A percentile compares a stretch with the other conserved stretches of the same genome.
Conservation (phyloP, 768 basidiomycete species). For the Tricholoma sp. region DNA sequence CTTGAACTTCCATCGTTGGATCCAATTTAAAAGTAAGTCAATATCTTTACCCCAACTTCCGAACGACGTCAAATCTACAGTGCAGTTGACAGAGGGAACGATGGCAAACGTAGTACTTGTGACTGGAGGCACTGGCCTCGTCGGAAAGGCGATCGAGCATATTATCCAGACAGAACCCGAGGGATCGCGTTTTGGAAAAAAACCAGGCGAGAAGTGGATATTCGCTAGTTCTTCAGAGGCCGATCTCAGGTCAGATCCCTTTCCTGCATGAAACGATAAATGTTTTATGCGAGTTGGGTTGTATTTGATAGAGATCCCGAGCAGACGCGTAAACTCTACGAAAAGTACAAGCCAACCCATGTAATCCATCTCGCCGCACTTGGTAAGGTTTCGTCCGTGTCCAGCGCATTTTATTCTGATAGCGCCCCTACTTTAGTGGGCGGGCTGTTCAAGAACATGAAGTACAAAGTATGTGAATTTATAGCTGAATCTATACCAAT, state of each 20-base stretch:
- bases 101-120: constrained; percentile 61
- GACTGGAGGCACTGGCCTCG: constrained; percentile 82
- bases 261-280: background rate
- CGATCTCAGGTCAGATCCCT: constrained; percentile 63
- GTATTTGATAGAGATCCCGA: constrained; percentile 50
- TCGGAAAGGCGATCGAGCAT: constrained; percentile 79
- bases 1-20: too few relatives aligned
- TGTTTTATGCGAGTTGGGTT: background rate
- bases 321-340: constrained; percentile 69
- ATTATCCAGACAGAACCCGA: constrained; percentile 74
- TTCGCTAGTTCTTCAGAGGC: constrained; percentile 77
- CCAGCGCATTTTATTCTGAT: background rate
- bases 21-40: too few relatives aligned
- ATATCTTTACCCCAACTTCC: too few relatives aligned
- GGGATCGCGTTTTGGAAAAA: constrained; percentile 75
- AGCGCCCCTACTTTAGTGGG: constrained; percentile 57
- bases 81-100: background rate
- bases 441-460: constrained; percentile 94
- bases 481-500: background rate
- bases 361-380: constrained; percentile 95
- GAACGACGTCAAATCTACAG: background rate
- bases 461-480: constrained; percentile 61
- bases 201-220: constrained; percentile 77
- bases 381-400: constrained; percentile 47
- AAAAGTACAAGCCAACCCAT: constrained; percentile 91